Conservation (phyloP, 495 filamentous ascomycete species). For the Podospora pseudopauciseta region DNA sequence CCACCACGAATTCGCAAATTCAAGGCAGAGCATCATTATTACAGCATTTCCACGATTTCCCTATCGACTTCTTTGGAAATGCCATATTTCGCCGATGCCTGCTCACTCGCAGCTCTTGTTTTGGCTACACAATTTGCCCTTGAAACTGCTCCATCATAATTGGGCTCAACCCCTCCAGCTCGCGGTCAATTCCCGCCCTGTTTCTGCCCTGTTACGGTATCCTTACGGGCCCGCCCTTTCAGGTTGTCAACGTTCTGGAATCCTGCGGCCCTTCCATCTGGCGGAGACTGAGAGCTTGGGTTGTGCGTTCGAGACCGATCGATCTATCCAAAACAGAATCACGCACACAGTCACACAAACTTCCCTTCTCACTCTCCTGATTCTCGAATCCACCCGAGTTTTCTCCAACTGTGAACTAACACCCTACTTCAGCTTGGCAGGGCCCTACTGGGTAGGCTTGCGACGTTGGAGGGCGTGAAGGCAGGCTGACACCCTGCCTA, state of each 20-base stretch:
- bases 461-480: too few relatives aligned
- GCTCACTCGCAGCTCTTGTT: neutral
- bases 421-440: neutral
- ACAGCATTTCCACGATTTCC: neutral
- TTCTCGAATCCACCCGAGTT: conserved; percentile 1
- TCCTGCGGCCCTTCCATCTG: too few relatives aligned
- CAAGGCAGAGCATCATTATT: neutral
- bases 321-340: neutral
- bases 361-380: neutral
- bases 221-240: neutral
- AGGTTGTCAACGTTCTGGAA: neutral
- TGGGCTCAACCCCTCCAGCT: neutral
- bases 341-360: neutral
- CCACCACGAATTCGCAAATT: neutral
- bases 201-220: neutral
- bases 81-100: neutral
- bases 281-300: neutral
- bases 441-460: too few relatives aligned
- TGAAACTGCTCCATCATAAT: neutral
- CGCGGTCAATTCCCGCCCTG: neutral
- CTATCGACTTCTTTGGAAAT: neutral
- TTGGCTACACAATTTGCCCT: neutral
- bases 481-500: too few relatives aligned
- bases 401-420: neutral
- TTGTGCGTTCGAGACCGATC: conserved; percentile 2